Base-by-base conservation (phyloP, 2,329 filamentous ascomycete species). In the Onygenales sp. region DNA sequence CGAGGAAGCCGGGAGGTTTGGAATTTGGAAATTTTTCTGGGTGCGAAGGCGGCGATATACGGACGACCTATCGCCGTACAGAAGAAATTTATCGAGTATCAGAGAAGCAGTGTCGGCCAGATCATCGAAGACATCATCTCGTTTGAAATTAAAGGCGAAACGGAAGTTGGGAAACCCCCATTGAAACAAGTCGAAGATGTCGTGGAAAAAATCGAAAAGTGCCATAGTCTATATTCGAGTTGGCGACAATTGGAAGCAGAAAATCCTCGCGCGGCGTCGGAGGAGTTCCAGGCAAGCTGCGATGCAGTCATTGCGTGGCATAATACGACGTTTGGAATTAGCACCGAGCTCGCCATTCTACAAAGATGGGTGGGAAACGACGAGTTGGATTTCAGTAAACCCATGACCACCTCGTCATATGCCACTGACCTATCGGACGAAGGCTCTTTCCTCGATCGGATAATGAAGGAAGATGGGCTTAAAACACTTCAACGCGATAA, bases 311-410 rank as follows among this genome's bases (percentile, higher is more conserved):
- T 95, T 57, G 85, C 92, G 2, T 98, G 93, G 93, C 86, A 95
- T 76, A 98, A 97, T 70, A 96, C 91, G 50, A 96, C 91, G 34
- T 85, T 92, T 65, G 83, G 95, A 65, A 97, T 98, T 77, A 95
- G 94, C 68, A 95, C 88, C 2, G 88, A 98, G 68, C 80, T 98
- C 55, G 84, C 84, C 11, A 91, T 97, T 58, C 71, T 98, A 58
- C 91, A 93, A 69, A 90, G 86, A 58, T 98, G 93, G 93, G 93
- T 98, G 31, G 93, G 93, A 52, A 98, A 98, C 65, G 84, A 91
- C 39, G 91, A 95, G 65, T 80, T 98, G 40, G 90, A 97, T 70
- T 98, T 97, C 66, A 83, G 83, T 49, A 86, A 87, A 64, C 80
- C 84, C 21, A 85, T 86, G 58, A 78, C 83, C 51, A 81, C 82